Evolutionary conservation across 2,329 filamentous ascomycete genomes (phyloP).

Genomic region (Aspergillus udagawae): DNA sequence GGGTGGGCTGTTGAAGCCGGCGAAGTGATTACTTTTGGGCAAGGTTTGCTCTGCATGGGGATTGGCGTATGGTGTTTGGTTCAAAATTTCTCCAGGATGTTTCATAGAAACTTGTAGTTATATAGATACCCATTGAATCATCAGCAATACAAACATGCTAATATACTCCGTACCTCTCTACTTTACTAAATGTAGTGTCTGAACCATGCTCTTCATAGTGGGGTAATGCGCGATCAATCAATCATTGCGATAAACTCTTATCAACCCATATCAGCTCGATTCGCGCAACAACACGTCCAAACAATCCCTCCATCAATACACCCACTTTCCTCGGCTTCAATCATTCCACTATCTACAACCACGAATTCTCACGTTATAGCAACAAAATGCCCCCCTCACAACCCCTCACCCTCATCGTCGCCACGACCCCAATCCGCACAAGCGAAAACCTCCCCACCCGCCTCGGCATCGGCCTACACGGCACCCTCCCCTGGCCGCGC

Average conservation of each 20-base stretch:
- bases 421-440: conserved; percentile 64
- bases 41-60: not conserved
- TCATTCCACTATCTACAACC: not conserved
- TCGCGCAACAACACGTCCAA: not conserved
- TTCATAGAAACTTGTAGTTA: not conserved
- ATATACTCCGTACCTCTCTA: no score
- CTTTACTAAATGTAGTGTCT: no score
- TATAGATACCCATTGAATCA: not conserved
- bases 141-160: no score
- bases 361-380: not conserved
- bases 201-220: not conserved
- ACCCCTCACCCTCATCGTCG: conserved; percentile 86
- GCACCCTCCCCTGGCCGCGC: conserved; percentile 81
- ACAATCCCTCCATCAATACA: not conserved
- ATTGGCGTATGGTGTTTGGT: not conserved
- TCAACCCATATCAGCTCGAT: no score
- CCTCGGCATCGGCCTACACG: conserved; percentile 81
- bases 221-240: not conserved
- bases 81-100: not conserved
- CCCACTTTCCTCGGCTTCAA: no score
- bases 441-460: conserved; percentile 71
- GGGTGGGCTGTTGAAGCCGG: conserved; percentile 21
- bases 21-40: not conserved
- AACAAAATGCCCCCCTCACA: conserved; percentile 22
- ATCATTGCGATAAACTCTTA: no score